These are phyloP conservation scores for Penstemon eatonii DNA, from an alignment of 257 asterid genomes.

Conservation along the genomic window DNA sequence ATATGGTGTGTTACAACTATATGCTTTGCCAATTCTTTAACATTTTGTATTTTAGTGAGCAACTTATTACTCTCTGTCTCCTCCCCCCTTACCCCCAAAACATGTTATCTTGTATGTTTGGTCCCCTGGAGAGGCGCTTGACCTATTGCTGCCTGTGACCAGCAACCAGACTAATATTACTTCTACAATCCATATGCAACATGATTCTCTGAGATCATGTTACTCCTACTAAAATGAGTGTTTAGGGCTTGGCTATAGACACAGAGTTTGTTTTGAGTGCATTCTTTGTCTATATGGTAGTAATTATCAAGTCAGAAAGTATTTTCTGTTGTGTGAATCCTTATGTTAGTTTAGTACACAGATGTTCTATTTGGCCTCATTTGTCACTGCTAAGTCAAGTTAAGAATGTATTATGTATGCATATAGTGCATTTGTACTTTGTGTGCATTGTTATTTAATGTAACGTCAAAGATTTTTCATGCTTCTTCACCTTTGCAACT, in stretches of 20 bases:
- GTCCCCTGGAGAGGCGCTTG: not conserved
- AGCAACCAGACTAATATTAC: not conserved
- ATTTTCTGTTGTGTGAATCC: not conserved
- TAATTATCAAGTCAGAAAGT: not conserved
- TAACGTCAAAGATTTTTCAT: not conserved
- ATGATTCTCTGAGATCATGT: no score
- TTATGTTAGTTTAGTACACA: not conserved
- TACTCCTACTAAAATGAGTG: no score
- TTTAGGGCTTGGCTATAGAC: not conserved
- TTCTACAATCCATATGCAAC: not conserved
- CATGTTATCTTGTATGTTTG: no score
- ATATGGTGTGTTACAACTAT: no score
- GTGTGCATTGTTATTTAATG: not conserved
- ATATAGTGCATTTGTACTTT: not conserved
- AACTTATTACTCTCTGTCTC: not conserved
- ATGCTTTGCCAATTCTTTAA: not conserved
- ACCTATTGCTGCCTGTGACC: not conserved
- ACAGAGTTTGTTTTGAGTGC: not conserved
- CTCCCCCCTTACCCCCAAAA: not conserved
- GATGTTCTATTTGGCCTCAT: not conserved
- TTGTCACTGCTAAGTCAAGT: not conserved
- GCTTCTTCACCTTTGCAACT: not conserved
- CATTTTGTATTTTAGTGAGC: not conserved
- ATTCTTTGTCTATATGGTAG: not conserved
- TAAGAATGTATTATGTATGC: not conserved